Conservation (phyloP, 176 grass and related monocot species). For the Oryza coarctata region DNA sequence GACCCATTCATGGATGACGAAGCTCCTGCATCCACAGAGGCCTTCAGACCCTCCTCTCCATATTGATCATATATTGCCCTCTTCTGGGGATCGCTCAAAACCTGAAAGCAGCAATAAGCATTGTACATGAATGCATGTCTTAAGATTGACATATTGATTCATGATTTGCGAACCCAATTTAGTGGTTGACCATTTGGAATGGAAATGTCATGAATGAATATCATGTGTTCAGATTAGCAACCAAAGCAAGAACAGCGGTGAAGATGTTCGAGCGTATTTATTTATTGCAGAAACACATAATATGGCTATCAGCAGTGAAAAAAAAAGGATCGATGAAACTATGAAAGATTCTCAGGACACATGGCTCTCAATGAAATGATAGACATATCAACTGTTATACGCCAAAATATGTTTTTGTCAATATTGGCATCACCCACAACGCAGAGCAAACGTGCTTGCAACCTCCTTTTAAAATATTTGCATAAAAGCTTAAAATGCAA, state of each 20-base stretch:
- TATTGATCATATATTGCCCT: constrained; percentile 79
- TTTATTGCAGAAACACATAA: background rate
- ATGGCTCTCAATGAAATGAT: background rate
- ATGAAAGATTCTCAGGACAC: background rate
- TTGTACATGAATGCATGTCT: background rate
- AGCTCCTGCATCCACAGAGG: constrained; percentile 54
- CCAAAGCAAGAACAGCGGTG: background rate
- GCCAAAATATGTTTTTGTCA: background rate
- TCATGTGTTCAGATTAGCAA: too few relatives aligned
- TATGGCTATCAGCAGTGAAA: background rate
- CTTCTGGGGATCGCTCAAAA: constrained; percentile 86
- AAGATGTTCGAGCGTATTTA: background rate
- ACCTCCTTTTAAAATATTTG: background rate
- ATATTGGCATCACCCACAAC: background rate
- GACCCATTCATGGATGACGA: constrained; percentile 48
- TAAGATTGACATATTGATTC: background rate
- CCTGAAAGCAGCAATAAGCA: constrained; percentile 45
- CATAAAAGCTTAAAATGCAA: background rate
- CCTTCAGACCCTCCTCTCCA: constrained; percentile 74
- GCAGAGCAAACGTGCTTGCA: background rate
- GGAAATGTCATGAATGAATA: background rate
- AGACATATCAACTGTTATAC: too few relatives aligned
- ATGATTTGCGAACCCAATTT: background rate
- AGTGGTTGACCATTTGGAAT: background rate
- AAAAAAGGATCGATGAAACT: background rate